Conservation (phyloP, 2,329 filamentous ascomycete genomes). For the Cladophialophora exuberans region DNA sequence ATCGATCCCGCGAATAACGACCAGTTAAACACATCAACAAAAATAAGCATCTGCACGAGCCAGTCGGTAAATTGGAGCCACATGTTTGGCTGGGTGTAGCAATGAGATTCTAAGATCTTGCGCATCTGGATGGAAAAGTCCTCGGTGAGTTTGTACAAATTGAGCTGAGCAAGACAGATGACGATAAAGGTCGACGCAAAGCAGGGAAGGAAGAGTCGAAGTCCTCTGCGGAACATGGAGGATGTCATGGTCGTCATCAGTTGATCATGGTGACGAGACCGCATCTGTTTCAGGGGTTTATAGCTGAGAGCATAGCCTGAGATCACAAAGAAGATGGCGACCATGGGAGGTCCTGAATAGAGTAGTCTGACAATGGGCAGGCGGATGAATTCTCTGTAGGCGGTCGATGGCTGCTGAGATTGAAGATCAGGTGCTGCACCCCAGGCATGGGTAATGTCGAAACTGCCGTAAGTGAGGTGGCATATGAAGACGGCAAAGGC, state of each 20-base stretch:
- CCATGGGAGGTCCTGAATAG: conserved; percentile 35
- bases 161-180: conserved; percentile 39
- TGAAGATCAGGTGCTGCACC: conserved; percentile 25
- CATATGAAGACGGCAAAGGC: conserved; percentile 31
- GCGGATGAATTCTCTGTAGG: conserved; percentile 21
- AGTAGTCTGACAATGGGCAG: conserved; percentile 29
- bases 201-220: conserved; percentile 47
- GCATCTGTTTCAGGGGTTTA: conserved; percentile 45
- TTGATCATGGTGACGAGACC: conserved; percentile 40
- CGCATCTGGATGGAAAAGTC: conserved; percentile 29
- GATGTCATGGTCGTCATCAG: conserved; percentile 46
- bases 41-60: conserved; percentile 29
- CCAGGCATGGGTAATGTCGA: conserved; percentile 28
- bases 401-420: background rate
- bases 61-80: conserved; percentile 28
- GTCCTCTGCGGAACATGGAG: conserved; percentile 47
- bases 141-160: conserved; percentile 29
- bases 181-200: conserved; percentile 44
- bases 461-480: conserved; percentile 31
- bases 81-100: conserved; percentile 23
- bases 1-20: conserved; percentile 28
- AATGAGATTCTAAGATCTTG: conserved; percentile 26
- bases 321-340: conserved; percentile 53
- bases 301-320: conserved; percentile 53
- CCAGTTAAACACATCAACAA: conserved; percentile 33